Conservation (phyloP, 768 basidiomycete genomes). For the Podaxis mareebaensis region DNA sequence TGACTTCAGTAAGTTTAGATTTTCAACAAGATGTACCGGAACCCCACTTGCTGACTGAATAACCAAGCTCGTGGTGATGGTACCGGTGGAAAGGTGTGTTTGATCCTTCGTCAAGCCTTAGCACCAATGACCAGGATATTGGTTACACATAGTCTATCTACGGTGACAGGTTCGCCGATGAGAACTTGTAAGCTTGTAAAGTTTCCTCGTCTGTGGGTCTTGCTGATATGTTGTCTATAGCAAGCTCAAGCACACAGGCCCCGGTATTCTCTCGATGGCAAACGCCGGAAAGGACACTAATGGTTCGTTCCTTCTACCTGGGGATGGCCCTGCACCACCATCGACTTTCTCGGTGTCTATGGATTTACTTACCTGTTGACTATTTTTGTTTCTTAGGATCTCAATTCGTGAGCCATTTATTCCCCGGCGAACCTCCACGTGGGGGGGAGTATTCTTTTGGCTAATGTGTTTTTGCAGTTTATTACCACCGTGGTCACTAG, state of each 20-base stretch:
- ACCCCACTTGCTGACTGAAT: constrained; percentile 9
- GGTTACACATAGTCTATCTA: constrained; percentile 70
- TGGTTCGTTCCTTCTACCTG: constrained; percentile 44
- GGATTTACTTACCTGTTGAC: constrained; percentile 8
- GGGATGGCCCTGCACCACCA: background rate
- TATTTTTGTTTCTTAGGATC: constrained; percentile 52
- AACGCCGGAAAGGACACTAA: constrained; percentile 94
- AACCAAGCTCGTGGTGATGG: constrained; percentile 76
- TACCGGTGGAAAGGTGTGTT: constrained; percentile 81
- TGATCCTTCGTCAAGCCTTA: background rate
- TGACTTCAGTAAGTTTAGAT: constrained; percentile 80
- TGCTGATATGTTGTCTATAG: constrained; percentile 39
- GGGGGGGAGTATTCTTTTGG: constrained; percentile 8
- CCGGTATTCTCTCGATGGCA: constrained; percentile 92
- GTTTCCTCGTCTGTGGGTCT: background rate
- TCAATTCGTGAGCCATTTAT: constrained; percentile 71
- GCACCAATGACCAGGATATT: constrained; percentile 1
- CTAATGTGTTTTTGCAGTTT: constrained; percentile 55
- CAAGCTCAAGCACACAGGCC: constrained; percentile 92
- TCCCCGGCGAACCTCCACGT: background rate
- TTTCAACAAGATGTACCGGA: background rate
- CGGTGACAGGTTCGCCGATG: constrained; percentile 87
- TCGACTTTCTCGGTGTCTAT: constrained; percentile 1
- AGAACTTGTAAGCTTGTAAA: constrained; percentile 77
- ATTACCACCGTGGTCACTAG: constrained; percentile 85